These are phyloP conservation scores for Fusarium domesticum DNA, from an alignment of 2,329 filamentous ascomycete genomes.

Conservation along the genomic window DNA sequence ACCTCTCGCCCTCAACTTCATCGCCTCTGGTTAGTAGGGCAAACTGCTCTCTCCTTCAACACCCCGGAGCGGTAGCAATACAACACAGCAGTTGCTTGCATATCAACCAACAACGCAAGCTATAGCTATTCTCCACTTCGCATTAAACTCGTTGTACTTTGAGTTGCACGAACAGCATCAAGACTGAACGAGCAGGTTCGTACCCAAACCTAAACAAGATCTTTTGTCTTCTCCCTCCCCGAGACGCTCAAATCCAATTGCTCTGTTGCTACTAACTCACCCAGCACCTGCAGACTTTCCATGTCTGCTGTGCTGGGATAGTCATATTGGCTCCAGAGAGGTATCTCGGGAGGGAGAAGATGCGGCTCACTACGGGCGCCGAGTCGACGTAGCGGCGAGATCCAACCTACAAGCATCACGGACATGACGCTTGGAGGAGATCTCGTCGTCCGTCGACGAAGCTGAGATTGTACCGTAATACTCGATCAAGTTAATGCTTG, in stretches of 20 bases:
- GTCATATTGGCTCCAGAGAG: constrained; percentile 23
- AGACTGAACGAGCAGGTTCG: constrained; percentile 41
- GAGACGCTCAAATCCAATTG: constrained; percentile 19
- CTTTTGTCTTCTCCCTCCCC: constrained; percentile 30
- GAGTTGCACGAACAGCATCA: constrained; percentile 16
- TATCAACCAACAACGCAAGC: constrained; percentile 6
- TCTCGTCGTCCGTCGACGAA: constrained; percentile 51
- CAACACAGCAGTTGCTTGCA: constrained; percentile 33
- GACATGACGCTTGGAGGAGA: constrained; percentile 36
- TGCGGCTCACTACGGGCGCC: constrained; percentile 84
- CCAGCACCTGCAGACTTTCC: constrained; percentile 4
- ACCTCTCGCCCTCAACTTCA: constrained; percentile 82
- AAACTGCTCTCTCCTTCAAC: constrained; percentile 23
- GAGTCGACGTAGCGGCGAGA: constrained; percentile 52
- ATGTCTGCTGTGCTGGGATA: constrained; percentile 3
- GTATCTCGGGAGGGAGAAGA: constrained; percentile 37
- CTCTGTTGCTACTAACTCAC: constrained; percentile 29
- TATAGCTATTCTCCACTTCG: constrained; percentile 7
- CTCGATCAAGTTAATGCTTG: constrained; percentile 99
- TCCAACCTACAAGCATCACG: constrained; percentile 46
- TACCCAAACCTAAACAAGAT: constrained; percentile 42
- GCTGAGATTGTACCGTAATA: constrained; percentile 96
- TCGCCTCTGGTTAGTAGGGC: constrained; percentile 81
- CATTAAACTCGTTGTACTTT: constrained; percentile 15
- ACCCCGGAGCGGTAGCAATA: constrained; percentile 62